Base-by-base conservation (phyloP, 2,329 filamentous ascomycete species). In the Trichophaea hybrida region DNA sequence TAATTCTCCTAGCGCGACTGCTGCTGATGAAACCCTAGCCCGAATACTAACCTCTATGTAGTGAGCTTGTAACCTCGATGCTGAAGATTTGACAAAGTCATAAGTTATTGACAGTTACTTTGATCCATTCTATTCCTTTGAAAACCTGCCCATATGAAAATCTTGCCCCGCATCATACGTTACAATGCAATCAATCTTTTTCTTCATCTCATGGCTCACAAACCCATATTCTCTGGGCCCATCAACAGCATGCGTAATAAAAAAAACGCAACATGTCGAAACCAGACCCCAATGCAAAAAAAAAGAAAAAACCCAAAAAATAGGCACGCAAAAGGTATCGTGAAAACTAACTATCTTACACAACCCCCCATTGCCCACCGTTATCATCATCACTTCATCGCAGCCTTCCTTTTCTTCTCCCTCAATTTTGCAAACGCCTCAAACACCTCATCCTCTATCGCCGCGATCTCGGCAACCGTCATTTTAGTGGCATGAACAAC, bases 381-480 rank as follows among this genome's bases (percentile, higher is more conserved):
- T 12, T 43, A 43, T 43, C 38, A 43, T 43, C 38, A 43, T 49
- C 50, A 56, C n/a, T 24, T 33, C 15, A 5, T 56, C 43, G 24
- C 37, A 24, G 7, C 50, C 44, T 50, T 57, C 46, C 37, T 44
- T 43, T 40, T 53, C 46, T 43, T 59, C 7, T 40, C 57, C 31
- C 57, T 53, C 48, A 59, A 37, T 48, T 32, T 53, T 8, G 33
- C 44, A 44, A 52, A 59, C 15, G 46, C 49, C 24, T 59, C 57
- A 54, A 59, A 59, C 37, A 59, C 49, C 24, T 38, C 57, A 24
- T 59, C 57, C 32, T 53, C 57, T 8, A 46, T 37, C 35, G 50
- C 35, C 7, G 31, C 35, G 12, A 59, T 24, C 31, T 53, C 57
- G 15, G 32, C 31, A 5, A 35, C 34, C 31, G 50, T 35, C 50